Base-by-base conservation (phyloP, 495 filamentous ascomycete genomes). In the Penicillium bovifimosum region DNA sequence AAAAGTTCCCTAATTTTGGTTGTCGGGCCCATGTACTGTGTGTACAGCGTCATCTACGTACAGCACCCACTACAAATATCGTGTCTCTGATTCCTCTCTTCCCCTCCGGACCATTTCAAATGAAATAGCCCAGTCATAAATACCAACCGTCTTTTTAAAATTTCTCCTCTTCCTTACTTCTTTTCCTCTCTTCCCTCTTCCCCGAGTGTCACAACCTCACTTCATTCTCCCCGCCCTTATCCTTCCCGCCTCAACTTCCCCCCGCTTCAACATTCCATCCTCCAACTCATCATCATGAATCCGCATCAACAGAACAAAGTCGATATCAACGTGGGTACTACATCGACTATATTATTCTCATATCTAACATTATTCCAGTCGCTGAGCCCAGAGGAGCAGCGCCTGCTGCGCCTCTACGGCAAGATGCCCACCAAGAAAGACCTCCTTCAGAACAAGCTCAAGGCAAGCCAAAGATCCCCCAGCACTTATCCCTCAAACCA, bases 291-390 rank as follows among this genome's bases (percentile, higher is more conserved):
- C 71, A 81, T 47, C 59, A 95, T 98, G 89, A 96, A 96, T 71
- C 93, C 93, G 55, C 88, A 90, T 66, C 88, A 96, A 76, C 86
- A 90, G 76, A 96, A 96, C 78, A 97, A 98, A 77, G 76, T 96
- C 55, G 92, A 98, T 71, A 80, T 96, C 73, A 90, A 79, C 76
- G 93, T 96, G 67, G 77, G 90, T 80, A 44, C 50, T 42, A 50
- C 39, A 41, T n/a, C 35, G 49, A 5, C 36, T 35, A 48, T 50
- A 33, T 32, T 43, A 48, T 43, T 18, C 50, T 43, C 33, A 11
- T 52, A 28, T 53, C 55, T 56, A 41, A 62, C 41, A 43, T 42
- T 31, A 38, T 52, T 34, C 34, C 64, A 98, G 93, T 85, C 86
- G 40, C 76, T 97, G 67, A 85, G 82, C 43, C 85, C 90, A 42